Evolutionary conservation across 2,329 filamentous ascomycete genomes (phyloP).

Genomic region (Alternaria brassicicola): DNA sequence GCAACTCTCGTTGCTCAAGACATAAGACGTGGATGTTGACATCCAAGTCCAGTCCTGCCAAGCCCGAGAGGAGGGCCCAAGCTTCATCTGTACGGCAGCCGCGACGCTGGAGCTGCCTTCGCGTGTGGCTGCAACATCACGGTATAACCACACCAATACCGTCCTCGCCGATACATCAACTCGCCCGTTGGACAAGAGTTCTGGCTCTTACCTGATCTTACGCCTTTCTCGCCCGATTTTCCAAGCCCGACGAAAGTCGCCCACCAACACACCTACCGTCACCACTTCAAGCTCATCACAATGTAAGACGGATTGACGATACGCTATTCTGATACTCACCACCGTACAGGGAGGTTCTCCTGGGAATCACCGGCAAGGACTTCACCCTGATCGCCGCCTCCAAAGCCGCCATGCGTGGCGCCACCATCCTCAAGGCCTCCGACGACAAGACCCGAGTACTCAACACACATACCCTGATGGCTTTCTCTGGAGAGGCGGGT

Average conservation of each 20-base stretch:
- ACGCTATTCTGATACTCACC: conserved; percentile 22
- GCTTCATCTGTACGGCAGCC: conserved; percentile 14
- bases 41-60: conserved; percentile 9
- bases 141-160: neutral
- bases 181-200: neutral
- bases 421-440: conserved; percentile 89
- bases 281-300: conserved; percentile 28
- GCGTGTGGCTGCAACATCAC: neutral
- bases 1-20: neutral
- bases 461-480: conserved; percentile 94
- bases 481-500: conserved; percentile 93
- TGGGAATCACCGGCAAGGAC: conserved; percentile 98
- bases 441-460: conserved; percentile 96
- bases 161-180: neutral
- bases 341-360: conserved; percentile 87
- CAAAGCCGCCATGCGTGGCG: conserved; percentile 97
- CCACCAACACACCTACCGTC: conserved; percentile 9
- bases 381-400: conserved; percentile 97
- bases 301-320: conserved; percentile 34
- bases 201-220: neutral
- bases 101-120: conserved; percentile 27
- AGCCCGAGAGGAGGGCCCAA: conserved; percentile 3
- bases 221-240: neutral
- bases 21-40: neutral
- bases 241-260: neutral